phyloP scores from a whole-genome alignment of 306 rosid species.

The Vicia sativa region DNA sequence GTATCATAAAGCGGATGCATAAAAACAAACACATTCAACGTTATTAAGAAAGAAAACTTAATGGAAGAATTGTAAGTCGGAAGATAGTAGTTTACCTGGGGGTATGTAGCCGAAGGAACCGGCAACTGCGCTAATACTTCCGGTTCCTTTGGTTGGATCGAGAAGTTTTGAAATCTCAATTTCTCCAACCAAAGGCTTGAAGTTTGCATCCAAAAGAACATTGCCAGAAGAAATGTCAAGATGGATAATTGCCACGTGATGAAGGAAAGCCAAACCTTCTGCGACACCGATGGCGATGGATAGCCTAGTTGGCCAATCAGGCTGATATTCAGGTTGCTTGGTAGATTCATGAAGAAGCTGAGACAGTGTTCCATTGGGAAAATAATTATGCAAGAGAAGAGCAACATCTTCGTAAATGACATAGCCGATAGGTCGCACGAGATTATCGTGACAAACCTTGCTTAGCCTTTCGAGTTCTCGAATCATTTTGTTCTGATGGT shows the following conservation, averaged over 20 bases:
- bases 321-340: conserved; percentile 74
- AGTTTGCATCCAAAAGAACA: conserved; percentile 83
- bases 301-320: conserved; percentile 89
- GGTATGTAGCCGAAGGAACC: conserved; percentile 99
- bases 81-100: conserved; percentile 64
- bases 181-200: conserved; percentile 86
- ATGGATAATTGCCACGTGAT: conserved; percentile 90
- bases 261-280: conserved; percentile 95
- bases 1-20: conserved; percentile 14
- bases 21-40: not conserved
- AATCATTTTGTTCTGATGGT: conserved; percentile 96
- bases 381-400: conserved; percentile 82
- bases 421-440: conserved; percentile 85
- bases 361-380: conserved; percentile 82
- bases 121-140: conserved; percentile 97
- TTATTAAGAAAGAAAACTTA: not conserved
- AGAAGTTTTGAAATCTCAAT: conserved; percentile 95
- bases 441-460: conserved; percentile 82
- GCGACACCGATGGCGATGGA: conserved; percentile 90
- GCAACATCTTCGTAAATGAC: conserved; percentile 96
- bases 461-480: conserved; percentile 96
- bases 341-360: conserved; percentile 90
- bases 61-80: conserved; percentile 18
- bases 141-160: conserved; percentile 95
- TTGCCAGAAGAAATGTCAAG: conserved; percentile 93